Evolutionary conservation across 768 basidiomycete genomes (phyloP).

Genomic region (Tulasnella sp.): DNA sequence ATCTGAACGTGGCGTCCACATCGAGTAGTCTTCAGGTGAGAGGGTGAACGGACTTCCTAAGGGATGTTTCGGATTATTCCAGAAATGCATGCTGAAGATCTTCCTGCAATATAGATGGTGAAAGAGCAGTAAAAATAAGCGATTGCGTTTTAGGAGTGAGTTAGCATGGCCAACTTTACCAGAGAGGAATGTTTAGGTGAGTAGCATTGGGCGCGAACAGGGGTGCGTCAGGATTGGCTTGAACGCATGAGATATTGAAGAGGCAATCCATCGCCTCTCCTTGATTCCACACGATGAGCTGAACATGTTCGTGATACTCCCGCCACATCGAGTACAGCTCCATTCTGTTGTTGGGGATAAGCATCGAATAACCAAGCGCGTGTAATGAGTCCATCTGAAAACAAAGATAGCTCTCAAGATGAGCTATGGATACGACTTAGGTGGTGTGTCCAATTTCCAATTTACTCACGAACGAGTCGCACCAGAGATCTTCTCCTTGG

Average conservation of each 20-base stretch:
- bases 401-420: too few relatives aligned
- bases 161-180: neutral
- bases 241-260: neutral
- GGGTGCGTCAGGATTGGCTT: neutral
- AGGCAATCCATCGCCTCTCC: neutral
- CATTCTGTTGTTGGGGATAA: neutral
- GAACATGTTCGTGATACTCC: constrained; percentile 3
- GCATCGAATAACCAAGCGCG: constrained; percentile 2
- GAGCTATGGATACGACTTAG: too few relatives aligned
- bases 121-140: neutral
- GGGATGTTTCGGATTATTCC: constrained; percentile 3
- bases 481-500: constrained; percentile 1
- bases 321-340: constrained; percentile 2
- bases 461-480: neutral
- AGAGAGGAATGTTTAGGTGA: constrained; percentile 1
- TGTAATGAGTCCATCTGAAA: constrained; percentile 2
- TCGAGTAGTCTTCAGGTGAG: constrained; percentile 7
- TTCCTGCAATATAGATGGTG: neutral
- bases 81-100: constrained; percentile 6
- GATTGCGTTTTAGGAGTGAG: too few relatives aligned
- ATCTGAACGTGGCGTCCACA: neutral
- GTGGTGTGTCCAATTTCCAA: too few relatives aligned
- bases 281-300: neutral
- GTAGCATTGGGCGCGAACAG: neutral
- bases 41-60: constrained; percentile 6